phyloP scores from a whole-genome alignment of 2,329 filamentous ascomycete genomes.

The Thielaviopsis cerberus region DNA sequence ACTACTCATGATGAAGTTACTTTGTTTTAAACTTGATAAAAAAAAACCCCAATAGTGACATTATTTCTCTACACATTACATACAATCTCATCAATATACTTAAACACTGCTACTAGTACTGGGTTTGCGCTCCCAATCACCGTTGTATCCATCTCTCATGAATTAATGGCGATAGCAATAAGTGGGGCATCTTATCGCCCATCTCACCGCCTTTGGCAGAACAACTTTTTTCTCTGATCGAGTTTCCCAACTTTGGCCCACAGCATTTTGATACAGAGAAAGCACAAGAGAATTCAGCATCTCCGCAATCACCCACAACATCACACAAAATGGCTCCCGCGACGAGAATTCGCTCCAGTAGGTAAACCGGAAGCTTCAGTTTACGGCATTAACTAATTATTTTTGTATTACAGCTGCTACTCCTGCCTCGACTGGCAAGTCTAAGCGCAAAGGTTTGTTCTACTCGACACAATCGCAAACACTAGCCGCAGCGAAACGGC shows the following conservation, averaged over 20 bases:
- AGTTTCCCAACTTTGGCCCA: not conserved
- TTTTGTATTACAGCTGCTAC: slow-evolving; percentile 3
- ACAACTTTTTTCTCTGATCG: not conserved
- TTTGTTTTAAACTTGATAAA: too few species aligned
- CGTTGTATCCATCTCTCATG: not conserved
- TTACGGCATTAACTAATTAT: not conserved
- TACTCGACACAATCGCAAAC: not conserved
- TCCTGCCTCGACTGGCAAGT: slow-evolving; percentile 9
- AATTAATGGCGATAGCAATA: slow-evolving; percentile 1
- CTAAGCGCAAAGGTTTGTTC: slow-evolving; percentile 22
- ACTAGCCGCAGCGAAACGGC: not conserved
- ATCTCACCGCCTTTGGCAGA: not conserved
- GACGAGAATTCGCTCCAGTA: slow-evolving; percentile 23
- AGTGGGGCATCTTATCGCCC: not conserved
- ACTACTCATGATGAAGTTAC: too few species aligned
- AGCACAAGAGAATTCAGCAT: slow-evolving; percentile 6
- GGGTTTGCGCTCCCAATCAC: not conserved
- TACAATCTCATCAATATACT: too few species aligned
- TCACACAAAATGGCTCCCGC: slow-evolving; percentile 26
- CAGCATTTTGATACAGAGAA: not conserved
- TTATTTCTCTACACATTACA: too few species aligned
- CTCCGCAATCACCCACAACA: slow-evolving; percentile 11
- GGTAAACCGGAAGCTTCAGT: slow-evolving; percentile 8
- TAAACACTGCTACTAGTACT: too few species aligned
- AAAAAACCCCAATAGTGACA: too few species aligned